phyloP scores from a whole-genome alignment of 2,329 filamentous ascomycete genomes.

The Bipolaris zeicola region DNA sequence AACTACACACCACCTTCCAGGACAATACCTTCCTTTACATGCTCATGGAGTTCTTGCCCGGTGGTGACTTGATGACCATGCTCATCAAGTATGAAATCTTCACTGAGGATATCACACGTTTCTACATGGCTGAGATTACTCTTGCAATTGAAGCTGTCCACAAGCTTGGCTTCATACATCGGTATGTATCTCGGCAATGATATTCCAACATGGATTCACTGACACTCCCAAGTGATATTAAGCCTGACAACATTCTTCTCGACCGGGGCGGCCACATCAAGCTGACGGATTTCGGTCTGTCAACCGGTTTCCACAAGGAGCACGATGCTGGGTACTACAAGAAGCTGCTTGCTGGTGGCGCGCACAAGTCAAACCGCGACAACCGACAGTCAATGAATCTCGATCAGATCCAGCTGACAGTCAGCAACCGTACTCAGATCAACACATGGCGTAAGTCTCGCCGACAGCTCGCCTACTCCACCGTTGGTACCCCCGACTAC shows the following conservation, averaged over 20 bases:
- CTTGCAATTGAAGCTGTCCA: constrained; percentile 98
- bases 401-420: constrained; percentile 97
- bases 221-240: constrained; percentile 77
- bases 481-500: constrained; percentile 96
- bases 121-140: constrained; percentile 98
- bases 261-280: constrained; percentile 97
- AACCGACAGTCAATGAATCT: constrained; percentile 94
- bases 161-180: constrained; percentile 96
- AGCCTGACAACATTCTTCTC: constrained; percentile 96
- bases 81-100: constrained; percentile 99
- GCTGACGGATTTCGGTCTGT: constrained; percentile 95
- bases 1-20: constrained; percentile 97
- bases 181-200: constrained; percentile 61
- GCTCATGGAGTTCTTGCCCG: constrained; percentile 98
- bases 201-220: constrained; percentile 10
- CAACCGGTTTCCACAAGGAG: constrained; percentile 95
- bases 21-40: constrained; percentile 96
- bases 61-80: constrained; percentile 99
- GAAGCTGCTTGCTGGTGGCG: constrained; percentile 79
- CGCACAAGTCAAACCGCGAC: constrained; percentile 53
- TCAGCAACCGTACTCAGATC: constrained; percentile 96
- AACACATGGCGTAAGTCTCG: constrained; percentile 98
- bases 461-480: constrained; percentile 95
- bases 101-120: constrained; percentile 96
- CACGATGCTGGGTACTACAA: constrained; percentile 99